Base-by-base conservation (phyloP, 306 rosid genomes). In the Cicer chorassanicum region DNA sequence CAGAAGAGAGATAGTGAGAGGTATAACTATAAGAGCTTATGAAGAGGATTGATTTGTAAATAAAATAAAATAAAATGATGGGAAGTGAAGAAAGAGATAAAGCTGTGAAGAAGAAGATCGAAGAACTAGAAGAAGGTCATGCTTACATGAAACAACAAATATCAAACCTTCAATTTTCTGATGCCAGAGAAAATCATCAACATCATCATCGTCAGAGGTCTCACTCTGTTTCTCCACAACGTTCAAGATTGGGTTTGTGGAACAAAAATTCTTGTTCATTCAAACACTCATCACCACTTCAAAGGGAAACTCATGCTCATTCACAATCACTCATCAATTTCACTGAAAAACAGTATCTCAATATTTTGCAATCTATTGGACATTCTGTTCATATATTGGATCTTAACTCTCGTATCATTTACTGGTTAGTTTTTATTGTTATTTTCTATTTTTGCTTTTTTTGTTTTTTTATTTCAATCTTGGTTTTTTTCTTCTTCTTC, bases 281-380 rank as follows among this genome's bases (percentile, higher is more conserved):
- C 50, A 87, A 89, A 70, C 95, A 94, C 62, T 90, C 96, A 0
- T 95, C 99, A 46, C 99, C 98, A 16, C 84, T 95, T 49, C 93
- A 89, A 88, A 87, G 95, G 53, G 98, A 95, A 85, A 92, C 91
- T 74, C 92, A 88, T 43, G 82, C 66, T 34, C 42, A 82, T 40
- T 72, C 65, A n/a, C 42, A 82, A 36, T 72, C 65, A n/a, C 66
- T 60, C 11, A 90, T 86, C n/a, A 90, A 89, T 78, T 89, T 89
- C 59, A 87, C 88, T 38, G 87, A 89, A 63, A 85, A 68, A 60
- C 98, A 92, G 64, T 92, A 85, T 84, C 86, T 88, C 62, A 95
- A 89, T 85, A 95, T 92, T 61, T 86, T 95, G 90, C 97, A 95
- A 84, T 95, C 98, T 21, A 85, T 95, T 88, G 99, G 99, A 38